Conservation (phyloP, 1,284 basidiomycete species). For the Gomphus sp. region DNA sequence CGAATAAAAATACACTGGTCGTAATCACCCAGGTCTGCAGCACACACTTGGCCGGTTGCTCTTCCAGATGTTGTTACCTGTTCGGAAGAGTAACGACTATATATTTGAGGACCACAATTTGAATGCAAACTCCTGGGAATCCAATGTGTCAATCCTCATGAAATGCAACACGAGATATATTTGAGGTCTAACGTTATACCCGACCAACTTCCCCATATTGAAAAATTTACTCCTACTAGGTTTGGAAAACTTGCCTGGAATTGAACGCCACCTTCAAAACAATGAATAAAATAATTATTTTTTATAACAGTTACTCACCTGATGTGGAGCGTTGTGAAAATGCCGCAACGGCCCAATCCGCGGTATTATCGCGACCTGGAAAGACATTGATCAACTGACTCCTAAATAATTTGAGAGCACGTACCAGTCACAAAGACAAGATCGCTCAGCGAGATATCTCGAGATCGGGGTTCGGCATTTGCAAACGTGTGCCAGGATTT, state of each 20-base stretch:
- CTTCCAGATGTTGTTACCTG: not conserved
- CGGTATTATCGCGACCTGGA: constrained; percentile 8
- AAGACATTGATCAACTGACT: not conserved
- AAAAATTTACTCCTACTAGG: constrained; percentile 1
- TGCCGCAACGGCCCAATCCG: constrained; percentile 9
- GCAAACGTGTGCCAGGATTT: constrained; percentile 7
- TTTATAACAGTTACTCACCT: not conserved
- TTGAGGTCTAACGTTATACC: not conserved
- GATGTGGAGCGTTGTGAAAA: constrained; percentile 3
- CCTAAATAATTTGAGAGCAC: not conserved
- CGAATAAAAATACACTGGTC: constrained; percentile 9
- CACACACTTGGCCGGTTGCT: not conserved
- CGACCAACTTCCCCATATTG: constrained; percentile 8
- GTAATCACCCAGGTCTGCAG: constrained; percentile 4
- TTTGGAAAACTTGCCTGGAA: constrained; percentile 4
- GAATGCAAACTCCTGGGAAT: constrained; percentile 2
- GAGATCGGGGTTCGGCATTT: not conserved
- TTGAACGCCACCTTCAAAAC: constrained; percentile 2
- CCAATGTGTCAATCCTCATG: not conserved
- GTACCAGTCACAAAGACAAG: constrained; percentile 10
- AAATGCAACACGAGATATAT: not conserved
- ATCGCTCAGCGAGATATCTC: constrained; percentile 7
- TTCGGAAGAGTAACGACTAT: not conserved
- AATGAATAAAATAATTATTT: no score
- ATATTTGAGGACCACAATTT: constrained; percentile 9